Conservation (phyloP, 2,329 filamentous ascomycete species). For the Penicillium sp. region DNA sequence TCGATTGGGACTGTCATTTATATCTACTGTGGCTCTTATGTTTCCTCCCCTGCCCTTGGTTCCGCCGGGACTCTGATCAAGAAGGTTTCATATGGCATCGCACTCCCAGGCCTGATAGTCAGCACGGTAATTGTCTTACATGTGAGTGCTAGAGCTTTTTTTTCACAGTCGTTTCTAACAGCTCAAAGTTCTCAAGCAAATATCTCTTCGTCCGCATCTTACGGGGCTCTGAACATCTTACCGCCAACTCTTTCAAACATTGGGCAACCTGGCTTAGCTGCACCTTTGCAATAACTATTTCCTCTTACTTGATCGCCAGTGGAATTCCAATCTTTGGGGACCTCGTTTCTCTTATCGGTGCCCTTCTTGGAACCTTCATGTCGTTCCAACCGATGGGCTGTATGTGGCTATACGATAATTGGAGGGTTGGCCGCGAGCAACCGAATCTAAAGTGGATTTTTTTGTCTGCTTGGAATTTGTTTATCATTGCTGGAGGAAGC, state of each 20-base stretch:
- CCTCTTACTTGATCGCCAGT: constrained; percentile 11
- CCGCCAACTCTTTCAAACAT: constrained; percentile 23
- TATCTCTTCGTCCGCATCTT: constrained; percentile 27
- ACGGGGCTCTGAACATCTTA: constrained; percentile 23
- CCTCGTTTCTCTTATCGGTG: constrained; percentile 29
- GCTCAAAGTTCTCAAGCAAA: constrained; percentile 20
- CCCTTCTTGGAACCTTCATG: constrained; percentile 19
- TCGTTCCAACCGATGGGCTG: background rate
- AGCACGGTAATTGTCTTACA: constrained; percentile 21
- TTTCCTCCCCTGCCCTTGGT: constrained; percentile 52
- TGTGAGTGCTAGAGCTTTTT: background rate
- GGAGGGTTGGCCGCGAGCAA: background rate
- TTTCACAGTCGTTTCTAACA: background rate
- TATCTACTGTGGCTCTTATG: constrained; percentile 49
- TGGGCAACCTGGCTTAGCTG: constrained; percentile 29
- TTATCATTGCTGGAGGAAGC: background rate
- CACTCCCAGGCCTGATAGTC: constrained; percentile 36
- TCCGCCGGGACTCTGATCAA: constrained; percentile 46
- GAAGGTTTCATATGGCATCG: constrained; percentile 49
- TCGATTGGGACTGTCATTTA: constrained; percentile 47
- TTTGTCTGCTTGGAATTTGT: background rate
- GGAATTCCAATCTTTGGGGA: constrained; percentile 29
- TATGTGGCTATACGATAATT: background rate
- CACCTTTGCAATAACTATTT: constrained; percentile 20
- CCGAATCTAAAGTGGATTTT: background rate